Evolutionary conservation across 331 rosid species (phyloP).

Genomic region (Malus hybrid): DNA sequence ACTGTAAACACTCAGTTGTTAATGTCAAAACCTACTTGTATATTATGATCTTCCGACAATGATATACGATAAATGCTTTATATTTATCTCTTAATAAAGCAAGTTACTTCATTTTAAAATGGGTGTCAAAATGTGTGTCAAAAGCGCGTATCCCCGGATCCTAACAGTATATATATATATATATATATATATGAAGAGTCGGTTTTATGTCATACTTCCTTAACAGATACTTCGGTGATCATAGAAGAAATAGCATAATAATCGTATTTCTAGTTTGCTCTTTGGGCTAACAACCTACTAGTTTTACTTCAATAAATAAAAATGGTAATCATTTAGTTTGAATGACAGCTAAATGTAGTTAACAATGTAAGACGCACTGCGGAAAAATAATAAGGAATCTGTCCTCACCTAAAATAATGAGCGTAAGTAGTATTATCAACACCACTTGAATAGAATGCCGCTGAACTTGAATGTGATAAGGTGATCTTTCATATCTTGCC

Average conservation of each 20-base stretch:
- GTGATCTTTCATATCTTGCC: conserved; percentile 20
- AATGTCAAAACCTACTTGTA: neutral
- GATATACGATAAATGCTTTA: neutral
- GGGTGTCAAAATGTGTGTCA: too few species aligned
- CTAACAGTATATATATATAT: neutral
- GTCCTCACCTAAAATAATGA: conserved; percentile 19
- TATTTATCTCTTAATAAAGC: too few species aligned
- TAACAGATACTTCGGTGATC: neutral
- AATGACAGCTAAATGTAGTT: neutral
- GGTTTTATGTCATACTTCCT: neutral
- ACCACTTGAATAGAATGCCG: conserved; percentile 9
- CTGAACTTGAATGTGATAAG: conserved; percentile 3
- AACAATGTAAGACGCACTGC: neutral
- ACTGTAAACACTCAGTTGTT: neutral
- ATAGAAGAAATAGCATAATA: neutral
- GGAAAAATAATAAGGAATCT: neutral
- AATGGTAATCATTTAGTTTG: neutral
- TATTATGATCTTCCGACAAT: neutral
- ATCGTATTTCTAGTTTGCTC: neutral
- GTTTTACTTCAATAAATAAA: neutral
- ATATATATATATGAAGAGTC: neutral
- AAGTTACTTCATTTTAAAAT: too few species aligned
- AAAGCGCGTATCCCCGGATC: too few species aligned
- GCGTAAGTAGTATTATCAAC: neutral
- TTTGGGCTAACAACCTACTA: neutral